Percentiles rank a stretch among this genome's conserved stretches.
These are phyloP conservation scores for Suhomyces sp. DNA, from an alignment of 805 yeast species.

Conservation along the genomic window DNA sequence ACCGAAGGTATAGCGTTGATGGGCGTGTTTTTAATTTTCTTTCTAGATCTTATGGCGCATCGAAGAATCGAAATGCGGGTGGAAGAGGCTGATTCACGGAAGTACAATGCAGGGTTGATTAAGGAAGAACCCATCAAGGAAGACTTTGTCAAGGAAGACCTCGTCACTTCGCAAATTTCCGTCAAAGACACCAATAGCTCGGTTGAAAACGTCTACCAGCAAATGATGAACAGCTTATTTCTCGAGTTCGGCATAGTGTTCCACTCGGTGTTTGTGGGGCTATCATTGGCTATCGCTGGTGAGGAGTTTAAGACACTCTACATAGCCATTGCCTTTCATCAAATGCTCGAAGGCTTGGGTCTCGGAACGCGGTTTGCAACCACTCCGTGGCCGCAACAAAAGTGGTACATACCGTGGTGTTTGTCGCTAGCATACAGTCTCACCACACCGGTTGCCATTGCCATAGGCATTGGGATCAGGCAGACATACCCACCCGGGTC, in stretches of 20 bases:
- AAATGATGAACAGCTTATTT: constrained; percentile 50
- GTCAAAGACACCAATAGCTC: background rate
- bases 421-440: constrained; percentile 32
- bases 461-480: constrained; percentile 76
- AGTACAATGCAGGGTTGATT: background rate
- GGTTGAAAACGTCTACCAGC: constrained; percentile 35
- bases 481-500: constrained; percentile 57
- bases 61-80: constrained; percentile 9
- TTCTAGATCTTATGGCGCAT: constrained; percentile 27
- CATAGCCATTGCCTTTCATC: constrained; percentile 31
- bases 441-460: constrained; percentile 72
- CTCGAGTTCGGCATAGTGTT: constrained; percentile 34
- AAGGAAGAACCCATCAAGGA: no score
- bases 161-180: background rate
- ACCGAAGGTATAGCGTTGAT: constrained; percentile 31
- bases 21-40: constrained; percentile 29
- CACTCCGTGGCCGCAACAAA: constrained; percentile 23
- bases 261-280: constrained; percentile 33
- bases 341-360: constrained; percentile 33
- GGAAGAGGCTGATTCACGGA: background rate
- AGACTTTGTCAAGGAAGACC: background rate
- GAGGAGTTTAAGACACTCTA: constrained; percentile 27
- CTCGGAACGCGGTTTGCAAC: constrained; percentile 30
- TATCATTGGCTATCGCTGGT: constrained; percentile 31
- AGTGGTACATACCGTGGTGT: constrained; percentile 47